Evolutionary conservation across 352 stramenopile genomes (phyloP).

Genomic region (Phytopythium cucurbitacearum): DNA sequence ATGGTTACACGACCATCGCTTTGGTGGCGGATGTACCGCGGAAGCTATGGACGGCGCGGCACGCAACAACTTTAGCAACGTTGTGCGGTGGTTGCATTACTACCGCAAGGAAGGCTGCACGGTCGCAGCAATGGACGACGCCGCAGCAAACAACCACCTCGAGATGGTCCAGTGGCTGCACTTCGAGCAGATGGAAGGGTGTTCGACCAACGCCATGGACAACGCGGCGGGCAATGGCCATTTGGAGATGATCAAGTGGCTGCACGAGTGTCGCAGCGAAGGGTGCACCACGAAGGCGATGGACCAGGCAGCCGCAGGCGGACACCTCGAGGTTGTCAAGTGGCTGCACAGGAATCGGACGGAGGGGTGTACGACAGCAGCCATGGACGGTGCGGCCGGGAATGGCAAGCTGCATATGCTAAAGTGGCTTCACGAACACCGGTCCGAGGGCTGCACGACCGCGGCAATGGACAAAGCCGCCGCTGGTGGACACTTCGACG

Average conservation of each 20-base stretch:
- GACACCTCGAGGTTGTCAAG: slow-evolving; percentile 22
- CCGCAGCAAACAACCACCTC: slow-evolving; percentile 22
- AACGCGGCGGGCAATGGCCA: slow-evolving; percentile 22
- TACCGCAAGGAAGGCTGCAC: slow-evolving; percentile 31
- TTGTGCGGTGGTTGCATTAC: slow-evolving; percentile 32
- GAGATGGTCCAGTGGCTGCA: slow-evolving; percentile 28
- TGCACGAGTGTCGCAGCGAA: slow-evolving; percentile 23
- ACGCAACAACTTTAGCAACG: slow-evolving; percentile 16
- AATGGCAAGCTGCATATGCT: slow-evolving; percentile 21
- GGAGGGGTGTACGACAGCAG: slow-evolving; percentile 27
- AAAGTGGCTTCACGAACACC: slow-evolving; percentile 25
- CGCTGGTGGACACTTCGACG: slow-evolving; percentile 29
- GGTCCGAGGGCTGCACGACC: slow-evolving; percentile 24
- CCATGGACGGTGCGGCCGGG: slow-evolving; percentile 31
- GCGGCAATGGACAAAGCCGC: slow-evolving; percentile 26
- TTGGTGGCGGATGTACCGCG: slow-evolving; percentile 20
- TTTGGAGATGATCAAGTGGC: slow-evolving; percentile 26
- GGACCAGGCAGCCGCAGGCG: slow-evolving; percentile 18
- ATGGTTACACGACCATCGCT: slow-evolving; percentile 21
- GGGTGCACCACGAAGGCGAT: slow-evolving; percentile 25
- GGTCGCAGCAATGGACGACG: slow-evolving; percentile 20
- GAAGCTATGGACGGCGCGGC: slow-evolving; percentile 28
- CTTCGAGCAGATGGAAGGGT: slow-evolving; percentile 19
- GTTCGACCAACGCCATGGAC: slow-evolving; percentile 20
- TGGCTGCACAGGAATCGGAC: slow-evolving; percentile 23